Evolutionary conservation across 2,329 filamentous ascomycete genomes (phyloP).

Genomic region (Chaetothyriales sp.): DNA sequence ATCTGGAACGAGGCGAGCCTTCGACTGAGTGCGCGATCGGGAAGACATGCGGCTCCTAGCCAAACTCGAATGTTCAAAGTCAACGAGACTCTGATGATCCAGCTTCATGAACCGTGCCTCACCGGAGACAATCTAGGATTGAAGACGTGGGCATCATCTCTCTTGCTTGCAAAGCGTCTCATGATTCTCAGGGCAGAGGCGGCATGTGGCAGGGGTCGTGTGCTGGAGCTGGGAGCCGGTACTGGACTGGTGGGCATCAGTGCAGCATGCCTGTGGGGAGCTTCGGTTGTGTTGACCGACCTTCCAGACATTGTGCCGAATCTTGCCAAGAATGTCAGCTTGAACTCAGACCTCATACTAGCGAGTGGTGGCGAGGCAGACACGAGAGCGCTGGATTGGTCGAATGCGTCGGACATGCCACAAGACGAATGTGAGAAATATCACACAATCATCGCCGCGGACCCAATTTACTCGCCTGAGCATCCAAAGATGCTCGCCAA

Average conservation of each 20-base stretch:
- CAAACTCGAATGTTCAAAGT: conserved; percentile 49
- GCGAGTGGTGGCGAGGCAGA: conserved; percentile 38
- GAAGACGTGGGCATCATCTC: conserved; percentile 93
- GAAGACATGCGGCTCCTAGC: conserved; percentile 55
- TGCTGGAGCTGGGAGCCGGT: conserved; percentile 74
- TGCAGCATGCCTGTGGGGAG: conserved; percentile 56
- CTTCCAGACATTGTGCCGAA: conserved; percentile 74
- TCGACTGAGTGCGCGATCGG: conserved; percentile 73
- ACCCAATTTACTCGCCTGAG: conserved; percentile 72
- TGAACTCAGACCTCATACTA: conserved; percentile 47
- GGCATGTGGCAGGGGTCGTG: conserved; percentile 19
- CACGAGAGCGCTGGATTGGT: conserved; percentile 59
- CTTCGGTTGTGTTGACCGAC: conserved; percentile 63
- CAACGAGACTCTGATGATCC: conserved; percentile 44
- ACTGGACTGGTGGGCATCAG: conserved; percentile 84
- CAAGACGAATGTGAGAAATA: conserved; percentile 26
- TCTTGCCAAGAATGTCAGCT: conserved; percentile 55
- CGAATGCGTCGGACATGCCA: conserved; percentile 21
- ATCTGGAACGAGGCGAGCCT: conserved; percentile 65
- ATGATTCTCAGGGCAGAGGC: conserved; percentile 20
- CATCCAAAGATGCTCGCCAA: conserved; percentile 63
- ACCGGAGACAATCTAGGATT: conserved; percentile 79
- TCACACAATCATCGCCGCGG: conserved; percentile 66
- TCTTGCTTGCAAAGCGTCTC: conserved; percentile 65
- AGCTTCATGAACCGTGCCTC: conserved; percentile 71